Evolutionary conservation across 257 asterid species (phyloP).

Genomic region (Solanum piurae): DNA sequence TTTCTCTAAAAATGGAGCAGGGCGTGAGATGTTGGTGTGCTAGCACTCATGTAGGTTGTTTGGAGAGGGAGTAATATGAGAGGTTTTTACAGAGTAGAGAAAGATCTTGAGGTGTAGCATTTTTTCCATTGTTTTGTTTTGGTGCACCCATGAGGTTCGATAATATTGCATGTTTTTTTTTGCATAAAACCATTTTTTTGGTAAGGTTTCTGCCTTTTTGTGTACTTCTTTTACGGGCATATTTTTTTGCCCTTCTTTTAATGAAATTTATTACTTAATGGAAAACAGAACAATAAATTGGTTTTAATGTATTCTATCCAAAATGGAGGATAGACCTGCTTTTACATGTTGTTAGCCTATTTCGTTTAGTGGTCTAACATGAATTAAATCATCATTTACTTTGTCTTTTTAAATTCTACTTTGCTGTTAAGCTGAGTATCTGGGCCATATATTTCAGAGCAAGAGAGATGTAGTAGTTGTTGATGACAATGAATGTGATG

Average conservation of each 20-base stretch:
- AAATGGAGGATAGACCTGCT: not conserved
- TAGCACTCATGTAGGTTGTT: not conserved
- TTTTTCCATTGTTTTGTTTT: too few relatives aligned
- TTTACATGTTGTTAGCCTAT: not conserved
- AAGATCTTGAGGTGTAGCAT: not conserved
- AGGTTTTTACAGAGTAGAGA: not conserved
- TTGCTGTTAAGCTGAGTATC: not conserved
- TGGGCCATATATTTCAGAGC: slow-evolving; percentile 24
- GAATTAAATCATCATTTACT: not conserved
- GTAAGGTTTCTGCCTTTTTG: not conserved
- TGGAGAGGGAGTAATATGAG: not conserved
- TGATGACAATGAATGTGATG: slow-evolving; percentile 47
- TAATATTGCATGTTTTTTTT: not conserved
- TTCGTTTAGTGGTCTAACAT: not conserved
- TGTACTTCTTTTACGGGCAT: not conserved
- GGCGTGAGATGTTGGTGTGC: not conserved
- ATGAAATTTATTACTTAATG: not conserved
- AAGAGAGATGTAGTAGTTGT: slow-evolving; percentile 70
- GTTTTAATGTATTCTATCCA: not conserved
- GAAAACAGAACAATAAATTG: too few relatives aligned
- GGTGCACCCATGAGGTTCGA: too few relatives aligned
- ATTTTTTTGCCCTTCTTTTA: not conserved
- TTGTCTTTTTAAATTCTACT: not conserved
- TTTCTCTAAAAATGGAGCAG: not conserved
- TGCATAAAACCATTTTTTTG: not conserved